A percentile compares a stretch with the other conserved stretches of the same genome.
Evolutionary conservation across 176 grass and related monocot genomes (phyloP).

Genomic region (Cymbopogon citratus): DNA sequence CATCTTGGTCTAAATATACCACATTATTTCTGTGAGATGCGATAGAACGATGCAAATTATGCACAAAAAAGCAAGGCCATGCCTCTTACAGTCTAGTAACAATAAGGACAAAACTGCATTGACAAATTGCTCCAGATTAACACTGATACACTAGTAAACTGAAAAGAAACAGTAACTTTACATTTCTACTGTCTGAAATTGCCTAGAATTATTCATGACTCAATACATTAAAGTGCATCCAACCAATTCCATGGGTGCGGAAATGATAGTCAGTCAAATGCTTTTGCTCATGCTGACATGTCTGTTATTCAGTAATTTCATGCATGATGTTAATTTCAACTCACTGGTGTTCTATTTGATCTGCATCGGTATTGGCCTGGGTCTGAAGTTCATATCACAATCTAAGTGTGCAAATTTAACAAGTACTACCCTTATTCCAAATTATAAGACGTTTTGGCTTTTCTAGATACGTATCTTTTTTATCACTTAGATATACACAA

Average conservation of each 20-base stretch:
- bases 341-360: background rate
- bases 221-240: background rate
- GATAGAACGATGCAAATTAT: background rate
- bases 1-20: background rate
- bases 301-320: background rate
- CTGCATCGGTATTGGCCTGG: background rate
- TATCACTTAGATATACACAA: background rate
- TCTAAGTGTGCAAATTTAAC: background rate
- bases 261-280: background rate
- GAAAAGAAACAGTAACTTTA: background rate
- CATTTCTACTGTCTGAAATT: background rate
- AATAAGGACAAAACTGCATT: background rate
- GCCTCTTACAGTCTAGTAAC: background rate
- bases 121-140: background rate
- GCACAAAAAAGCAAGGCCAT: background rate
- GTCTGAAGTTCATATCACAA: background rate
- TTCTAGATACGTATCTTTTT: too few species aligned
- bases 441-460: background rate
- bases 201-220: background rate
- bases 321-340: background rate
- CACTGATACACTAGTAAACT: background rate
- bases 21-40: background rate
- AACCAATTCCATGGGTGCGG: background rate
- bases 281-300: conserved; percentile 4
- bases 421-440: background rate